Percentiles rank a stretch among this genome's conserved stretches.
Conservation (phyloP, 768 basidiomycete species). For the Termitomyces sp. region DNA sequence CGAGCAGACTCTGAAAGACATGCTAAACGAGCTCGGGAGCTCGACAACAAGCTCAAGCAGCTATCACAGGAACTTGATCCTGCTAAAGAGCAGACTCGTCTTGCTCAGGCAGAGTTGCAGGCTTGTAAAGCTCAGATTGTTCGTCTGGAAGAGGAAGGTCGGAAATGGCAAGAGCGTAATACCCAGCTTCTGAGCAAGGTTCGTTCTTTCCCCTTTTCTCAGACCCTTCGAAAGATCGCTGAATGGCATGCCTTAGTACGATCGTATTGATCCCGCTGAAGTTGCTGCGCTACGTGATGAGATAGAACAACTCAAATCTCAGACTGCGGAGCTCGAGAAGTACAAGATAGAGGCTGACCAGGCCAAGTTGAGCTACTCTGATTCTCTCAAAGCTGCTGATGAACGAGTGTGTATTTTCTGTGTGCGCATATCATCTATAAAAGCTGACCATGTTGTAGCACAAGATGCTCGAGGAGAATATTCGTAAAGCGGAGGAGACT, state of each 20-base stretch:
- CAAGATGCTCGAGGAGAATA: slow-evolving; percentile 36
- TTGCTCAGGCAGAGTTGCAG: slow-evolving; percentile 71
- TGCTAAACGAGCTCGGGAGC: slow-evolving; percentile 60
- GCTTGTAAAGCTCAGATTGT: slow-evolving; percentile 62
- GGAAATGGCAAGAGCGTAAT: slow-evolving; percentile 83
- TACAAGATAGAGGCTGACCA: slow-evolving; percentile 18
- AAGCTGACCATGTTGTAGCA: slow-evolving; percentile 26
- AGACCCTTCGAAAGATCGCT: neutral
- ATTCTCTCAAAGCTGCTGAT: slow-evolving; percentile 22
- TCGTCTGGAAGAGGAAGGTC: slow-evolving; percentile 73
- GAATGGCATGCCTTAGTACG: slow-evolving; percentile 48
- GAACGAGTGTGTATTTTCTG: slow-evolving; percentile 24
- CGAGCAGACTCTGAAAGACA: slow-evolving; percentile 75
- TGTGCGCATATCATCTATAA: neutral
- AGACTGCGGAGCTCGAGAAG: slow-evolving; percentile 32
- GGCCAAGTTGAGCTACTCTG: slow-evolving; percentile 25
- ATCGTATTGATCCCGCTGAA: slow-evolving; percentile 85
- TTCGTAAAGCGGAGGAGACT: slow-evolving; percentile 39
- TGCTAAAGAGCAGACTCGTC: slow-evolving; percentile 63
- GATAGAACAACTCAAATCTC: slow-evolving; percentile 47
- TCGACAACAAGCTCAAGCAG: slow-evolving; percentile 60
- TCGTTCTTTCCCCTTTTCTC: slow-evolving; percentile 4
- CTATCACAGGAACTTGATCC: slow-evolving; percentile 68
- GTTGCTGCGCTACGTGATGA: slow-evolving; percentile 77
- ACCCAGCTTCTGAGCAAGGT: slow-evolving; percentile 80